Evolutionary conservation across 2,329 filamentous ascomycete genomes (phyloP).

Genomic region (Trichoderma polysporum): DNA sequence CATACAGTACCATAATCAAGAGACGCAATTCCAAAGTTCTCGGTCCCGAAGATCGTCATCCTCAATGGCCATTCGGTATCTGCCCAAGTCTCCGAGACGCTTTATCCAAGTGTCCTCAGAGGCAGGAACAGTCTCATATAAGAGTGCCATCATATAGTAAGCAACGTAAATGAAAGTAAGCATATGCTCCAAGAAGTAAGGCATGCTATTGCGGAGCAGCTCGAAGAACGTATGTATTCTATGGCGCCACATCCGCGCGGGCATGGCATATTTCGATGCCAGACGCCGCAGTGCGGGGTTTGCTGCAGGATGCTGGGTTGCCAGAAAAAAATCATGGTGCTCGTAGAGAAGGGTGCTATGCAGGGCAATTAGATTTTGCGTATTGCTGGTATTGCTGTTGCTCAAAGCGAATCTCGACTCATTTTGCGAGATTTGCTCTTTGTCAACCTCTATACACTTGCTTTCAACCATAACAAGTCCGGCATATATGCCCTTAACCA

Average conservation of each 20-base stretch:
- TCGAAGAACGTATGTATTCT: conserved; percentile 84
- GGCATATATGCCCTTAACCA: conserved; percentile 79
- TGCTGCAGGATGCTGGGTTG: conserved; percentile 78
- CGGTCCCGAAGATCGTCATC: conserved; percentile 72
- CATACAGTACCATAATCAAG: conserved; percentile 64
- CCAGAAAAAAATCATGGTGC: conserved; percentile 80
- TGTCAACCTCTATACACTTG: conserved; percentile 81
- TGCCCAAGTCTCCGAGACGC: conserved; percentile 77
- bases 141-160: conserved; percentile 81
- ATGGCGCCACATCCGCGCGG: conserved; percentile 87
- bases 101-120: conserved; percentile 92
- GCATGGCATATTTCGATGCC: conserved; percentile 83
- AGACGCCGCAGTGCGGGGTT: conserved; percentile 64
- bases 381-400: not conserved
- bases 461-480: conserved; percentile 81
- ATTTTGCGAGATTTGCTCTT: conserved; percentile 51
- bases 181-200: conserved; percentile 80
- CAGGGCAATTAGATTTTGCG: conserved; percentile 37
- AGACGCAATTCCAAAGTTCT: conserved; percentile 80
- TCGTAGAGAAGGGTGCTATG: conserved; percentile 79
- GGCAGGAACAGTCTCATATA: conserved; percentile 77
- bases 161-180: conserved; percentile 82
- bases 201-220: conserved; percentile 69
- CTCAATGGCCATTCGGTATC: conserved; percentile 72
- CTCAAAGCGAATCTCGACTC: conserved; percentile 33